phyloP scores from a whole-genome alignment of 2,329 filamentous ascomycete species.

The Chaetomiaceae sp. region DNA sequence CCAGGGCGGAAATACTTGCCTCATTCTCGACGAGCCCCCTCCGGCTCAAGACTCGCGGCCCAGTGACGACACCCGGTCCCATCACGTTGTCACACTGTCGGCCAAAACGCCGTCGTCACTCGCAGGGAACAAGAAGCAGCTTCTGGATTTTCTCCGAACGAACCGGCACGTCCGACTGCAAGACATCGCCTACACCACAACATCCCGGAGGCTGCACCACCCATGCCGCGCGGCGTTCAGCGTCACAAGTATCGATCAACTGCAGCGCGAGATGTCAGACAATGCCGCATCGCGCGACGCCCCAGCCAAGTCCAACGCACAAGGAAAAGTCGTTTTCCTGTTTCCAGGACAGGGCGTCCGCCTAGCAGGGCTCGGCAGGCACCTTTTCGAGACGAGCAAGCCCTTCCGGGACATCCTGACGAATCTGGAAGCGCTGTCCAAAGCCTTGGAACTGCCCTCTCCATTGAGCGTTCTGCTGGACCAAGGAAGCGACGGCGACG shows the following conservation, averaged over 20 bases:
- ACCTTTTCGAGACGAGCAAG: no score
- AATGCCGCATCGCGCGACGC: conserved; percentile 29
- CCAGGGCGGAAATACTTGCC: conserved; percentile 65
- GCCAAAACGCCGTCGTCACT: conserved; percentile 51
- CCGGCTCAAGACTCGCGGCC: conserved; percentile 20
- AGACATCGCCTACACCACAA: conserved; percentile 60
- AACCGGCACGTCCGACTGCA: conserved; percentile 47
- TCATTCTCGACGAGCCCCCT: conserved; percentile 58
- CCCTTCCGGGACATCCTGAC: no score
- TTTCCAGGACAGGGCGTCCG: no score
- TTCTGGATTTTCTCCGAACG: conserved; percentile 48
- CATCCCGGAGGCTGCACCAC: conserved; percentile 58
- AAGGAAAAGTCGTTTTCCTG: no score
- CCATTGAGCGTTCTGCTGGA: conserved; percentile 50
- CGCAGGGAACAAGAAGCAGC: conserved; percentile 49
- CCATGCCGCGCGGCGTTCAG: conserved; percentile 47
- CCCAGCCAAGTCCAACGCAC: no score
- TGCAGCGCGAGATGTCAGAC: conserved; percentile 16
- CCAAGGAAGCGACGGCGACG: no score
- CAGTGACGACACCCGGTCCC: conserved; percentile 44
- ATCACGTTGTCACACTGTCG: conserved; percentile 52
- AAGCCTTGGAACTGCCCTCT: no score
- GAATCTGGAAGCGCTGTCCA: no score
- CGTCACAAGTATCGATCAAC: conserved; percentile 36
- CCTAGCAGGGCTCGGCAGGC: no score